These are phyloP conservation scores for Flaveria bidentis DNA, from an alignment of 129 eudicot genomes.

Conservation along the genomic window DNA sequence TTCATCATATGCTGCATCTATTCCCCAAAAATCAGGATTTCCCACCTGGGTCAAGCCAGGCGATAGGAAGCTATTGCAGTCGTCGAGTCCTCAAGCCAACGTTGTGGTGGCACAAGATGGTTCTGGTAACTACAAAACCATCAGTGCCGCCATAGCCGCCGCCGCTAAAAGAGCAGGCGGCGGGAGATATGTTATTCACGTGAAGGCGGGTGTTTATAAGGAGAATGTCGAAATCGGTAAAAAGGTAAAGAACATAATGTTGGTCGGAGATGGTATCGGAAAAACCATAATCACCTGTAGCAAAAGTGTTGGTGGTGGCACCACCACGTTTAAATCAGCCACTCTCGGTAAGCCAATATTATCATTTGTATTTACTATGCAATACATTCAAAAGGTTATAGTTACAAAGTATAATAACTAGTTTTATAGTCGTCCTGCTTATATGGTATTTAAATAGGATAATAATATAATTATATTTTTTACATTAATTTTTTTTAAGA, in stretches of 20 bases:
- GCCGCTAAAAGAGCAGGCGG: constrained; percentile 48
- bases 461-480: neutral
- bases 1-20: constrained; percentile 16
- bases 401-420: too few relatives aligned
- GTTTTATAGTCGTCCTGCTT: neutral
- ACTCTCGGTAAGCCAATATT: constrained; percentile 64
- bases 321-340: constrained; percentile 76
- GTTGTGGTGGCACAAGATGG: constrained; percentile 86
- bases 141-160: constrained; percentile 53
- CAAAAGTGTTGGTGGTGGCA: constrained; percentile 68
- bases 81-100: constrained; percentile 42
- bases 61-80: constrained; percentile 56
- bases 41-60: constrained; percentile 56
- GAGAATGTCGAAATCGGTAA: constrained; percentile 60
- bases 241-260: constrained; percentile 63
- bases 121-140: constrained; percentile 61
- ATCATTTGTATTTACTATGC: too few relatives aligned
- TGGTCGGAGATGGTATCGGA: constrained; percentile 81
- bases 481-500: too few relatives aligned
- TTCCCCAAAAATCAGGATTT: constrained; percentile 36
- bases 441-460: neutral
- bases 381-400: too few relatives aligned
- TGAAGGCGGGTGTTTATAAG: constrained; percentile 56
- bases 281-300: constrained; percentile 77
- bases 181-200: constrained; percentile 57